Conservation (phyloP, 2,329 filamentous ascomycete genomes). For the Phialocephala subalpina region DNA sequence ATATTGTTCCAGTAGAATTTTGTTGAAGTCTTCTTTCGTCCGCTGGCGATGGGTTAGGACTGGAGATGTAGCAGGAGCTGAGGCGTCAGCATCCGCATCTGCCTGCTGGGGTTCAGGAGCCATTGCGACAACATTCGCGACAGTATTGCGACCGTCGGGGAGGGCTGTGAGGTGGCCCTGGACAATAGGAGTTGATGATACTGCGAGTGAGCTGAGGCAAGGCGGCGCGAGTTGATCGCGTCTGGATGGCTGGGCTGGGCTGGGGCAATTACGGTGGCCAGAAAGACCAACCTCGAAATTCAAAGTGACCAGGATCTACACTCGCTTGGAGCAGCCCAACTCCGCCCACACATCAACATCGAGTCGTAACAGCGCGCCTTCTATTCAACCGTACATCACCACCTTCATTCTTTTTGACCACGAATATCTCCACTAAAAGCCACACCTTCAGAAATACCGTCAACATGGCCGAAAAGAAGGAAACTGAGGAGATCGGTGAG, state of each 20-base stretch:
- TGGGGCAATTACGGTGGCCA: neutral
- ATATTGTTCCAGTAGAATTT: conserved; percentile 68
- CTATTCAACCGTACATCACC: conserved; percentile 11
- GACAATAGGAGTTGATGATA: conserved; percentile 21
- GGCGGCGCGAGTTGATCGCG: conserved; percentile 7
- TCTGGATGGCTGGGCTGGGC: neutral
- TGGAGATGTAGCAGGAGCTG: conserved; percentile 31
- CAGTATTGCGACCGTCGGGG: conserved; percentile 27
- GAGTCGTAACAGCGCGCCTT: neutral
- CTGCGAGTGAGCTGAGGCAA: conserved; percentile 4
- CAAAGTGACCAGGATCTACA: neutral
- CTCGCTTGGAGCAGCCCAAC: neutral
- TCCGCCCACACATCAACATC: conserved; percentile 7
- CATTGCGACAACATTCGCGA: conserved; percentile 45
- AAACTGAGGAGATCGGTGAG: conserved; percentile 50
- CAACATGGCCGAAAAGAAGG: conserved; percentile 52
- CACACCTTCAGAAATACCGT: conserved; percentile 16
- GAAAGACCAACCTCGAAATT: neutral
- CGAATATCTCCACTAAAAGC: conserved; percentile 2
- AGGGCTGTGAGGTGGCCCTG: conserved; percentile 9
- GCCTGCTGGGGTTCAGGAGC: conserved; percentile 41
- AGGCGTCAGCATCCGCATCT: conserved; percentile 35
- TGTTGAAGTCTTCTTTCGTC: conserved; percentile 46
- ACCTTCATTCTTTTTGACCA: conserved; percentile 12
- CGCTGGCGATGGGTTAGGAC: conserved; percentile 40